Evolutionary conservation across 495 filamentous ascomycete genomes (phyloP).

Genomic region (Aspergillus sclerotioniger): DNA sequence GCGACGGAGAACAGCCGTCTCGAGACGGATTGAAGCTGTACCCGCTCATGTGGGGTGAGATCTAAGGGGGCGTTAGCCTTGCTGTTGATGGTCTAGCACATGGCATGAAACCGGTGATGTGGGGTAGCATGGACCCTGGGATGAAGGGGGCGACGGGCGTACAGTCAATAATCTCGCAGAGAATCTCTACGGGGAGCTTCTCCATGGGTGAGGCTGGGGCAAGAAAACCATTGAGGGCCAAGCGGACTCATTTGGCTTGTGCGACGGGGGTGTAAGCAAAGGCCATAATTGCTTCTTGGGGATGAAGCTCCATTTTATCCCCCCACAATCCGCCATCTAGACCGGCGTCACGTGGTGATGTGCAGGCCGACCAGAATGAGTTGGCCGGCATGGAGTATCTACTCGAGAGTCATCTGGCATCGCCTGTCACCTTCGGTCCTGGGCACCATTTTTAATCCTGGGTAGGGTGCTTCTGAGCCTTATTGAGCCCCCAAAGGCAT

Average conservation of each 20-base stretch:
- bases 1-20: slow-evolving; percentile 63
- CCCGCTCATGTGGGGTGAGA: slow-evolving; percentile 66
- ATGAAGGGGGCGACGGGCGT: slow-evolving; percentile 30
- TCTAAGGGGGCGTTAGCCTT: slow-evolving; percentile 40
- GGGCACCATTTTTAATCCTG: background rate
- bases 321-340: slow-evolving; percentile 6
- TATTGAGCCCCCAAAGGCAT: too few species aligned
- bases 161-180: slow-evolving; percentile 74
- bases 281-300: slow-evolving; percentile 7
- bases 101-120: slow-evolving; percentile 12
- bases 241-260: slow-evolving; percentile 15
- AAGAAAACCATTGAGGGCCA: slow-evolving; percentile 36
- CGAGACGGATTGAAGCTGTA: slow-evolving; percentile 68
- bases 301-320: slow-evolving; percentile 1
- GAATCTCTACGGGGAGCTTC: slow-evolving; percentile 70
- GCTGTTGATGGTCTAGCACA: background rate
- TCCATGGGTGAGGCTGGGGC: slow-evolving; percentile 46
- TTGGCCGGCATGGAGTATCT: background rate
- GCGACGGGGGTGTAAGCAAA: background rate
- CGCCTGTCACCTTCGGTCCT: too few species aligned
- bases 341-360: slow-evolving; percentile 5
- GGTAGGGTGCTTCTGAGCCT: too few species aligned
- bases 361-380: background rate
- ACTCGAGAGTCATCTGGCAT: too few species aligned
- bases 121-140: slow-evolving; percentile 24